These are phyloP conservation scores for Helicostylum pulchrum DNA, from an alignment of 192 early-diverging fungal species.

Conservation along the genomic window DNA sequence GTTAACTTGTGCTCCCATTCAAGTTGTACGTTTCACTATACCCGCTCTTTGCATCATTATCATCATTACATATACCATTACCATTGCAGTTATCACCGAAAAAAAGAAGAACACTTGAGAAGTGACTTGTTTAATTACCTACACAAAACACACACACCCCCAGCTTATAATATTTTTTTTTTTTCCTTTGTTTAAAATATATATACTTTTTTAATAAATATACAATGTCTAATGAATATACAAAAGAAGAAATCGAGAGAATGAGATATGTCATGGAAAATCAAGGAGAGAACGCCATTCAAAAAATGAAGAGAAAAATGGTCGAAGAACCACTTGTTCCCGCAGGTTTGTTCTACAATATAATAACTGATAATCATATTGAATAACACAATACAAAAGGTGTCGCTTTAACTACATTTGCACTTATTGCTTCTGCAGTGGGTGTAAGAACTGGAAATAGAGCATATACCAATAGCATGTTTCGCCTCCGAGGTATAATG, in stretches of 20 bases:
- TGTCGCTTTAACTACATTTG: slow-evolving; percentile 40
- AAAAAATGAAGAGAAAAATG: slow-evolving; percentile 33
- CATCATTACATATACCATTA: slow-evolving; percentile 35
- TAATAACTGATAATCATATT: neutral
- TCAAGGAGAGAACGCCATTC: slow-evolving; percentile 26
- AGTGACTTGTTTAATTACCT: slow-evolving; percentile 6
- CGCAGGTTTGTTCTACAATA: slow-evolving; percentile 20
- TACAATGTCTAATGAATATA: slow-evolving; percentile 17
- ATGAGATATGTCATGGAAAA: slow-evolving; percentile 24
- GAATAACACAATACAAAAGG: slow-evolving; percentile 14
- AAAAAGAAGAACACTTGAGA: slow-evolving; percentile 1
- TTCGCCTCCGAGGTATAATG: slow-evolving; percentile 33
- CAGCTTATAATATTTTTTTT: neutral
- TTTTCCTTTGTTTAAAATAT: neutral
- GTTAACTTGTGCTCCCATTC: slow-evolving; percentile 35
- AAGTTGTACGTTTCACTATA: slow-evolving; percentile 32
- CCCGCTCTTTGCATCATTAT: slow-evolving; percentile 32
- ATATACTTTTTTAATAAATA: neutral
- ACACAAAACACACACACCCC: neutral
- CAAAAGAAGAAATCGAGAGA: slow-evolving; percentile 23
- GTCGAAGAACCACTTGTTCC: slow-evolving; percentile 40
- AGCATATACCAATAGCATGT: slow-evolving; percentile 39
- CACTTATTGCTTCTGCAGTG: slow-evolving; percentile 35
- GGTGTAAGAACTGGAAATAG: slow-evolving; percentile 33
- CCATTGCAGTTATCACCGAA: slow-evolving; percentile 27